These are phyloP conservation scores for Jamesozyma rosinii DNA, from an alignment of 805 yeast species.

Conservation along the genomic window DNA sequence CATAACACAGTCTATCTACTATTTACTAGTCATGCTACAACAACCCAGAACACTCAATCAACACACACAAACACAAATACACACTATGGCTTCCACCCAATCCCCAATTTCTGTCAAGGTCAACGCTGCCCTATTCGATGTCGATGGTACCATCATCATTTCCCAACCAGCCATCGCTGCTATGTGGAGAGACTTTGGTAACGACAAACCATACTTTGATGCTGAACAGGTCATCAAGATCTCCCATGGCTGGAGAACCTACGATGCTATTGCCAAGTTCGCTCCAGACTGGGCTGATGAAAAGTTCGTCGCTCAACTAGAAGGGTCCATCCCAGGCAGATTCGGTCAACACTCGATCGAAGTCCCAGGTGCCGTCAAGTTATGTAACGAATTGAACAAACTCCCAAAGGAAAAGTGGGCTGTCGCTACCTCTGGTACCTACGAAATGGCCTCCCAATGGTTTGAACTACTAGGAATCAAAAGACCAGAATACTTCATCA, in stretches of 20 bases:
- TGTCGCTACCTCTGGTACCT: constrained; percentile 78
- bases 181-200: no score
- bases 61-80: background rate
- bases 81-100: constrained; percentile 20
- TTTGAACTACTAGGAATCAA: no score
- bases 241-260: no score
- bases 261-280: constrained; percentile 60
- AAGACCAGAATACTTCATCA: no score
- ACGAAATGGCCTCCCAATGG: no score
- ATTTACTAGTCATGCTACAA: no score
- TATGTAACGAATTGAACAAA: constrained; percentile 43
- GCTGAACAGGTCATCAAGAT: constrained; percentile 67
- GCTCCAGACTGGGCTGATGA: constrained; percentile 65
- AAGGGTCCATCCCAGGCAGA: constrained; percentile 58
- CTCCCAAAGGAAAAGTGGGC: constrained; percentile 63
- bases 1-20: no score
- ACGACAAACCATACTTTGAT: constrained; percentile 61
- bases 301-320: constrained; percentile 56
- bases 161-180: no score
- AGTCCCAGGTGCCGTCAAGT: no score
- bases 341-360: constrained; percentile 67
- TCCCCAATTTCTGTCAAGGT: constrained; percentile 30
- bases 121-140: constrained; percentile 56
- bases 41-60: background rate
- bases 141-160: no score